phyloP scores from a whole-genome alignment of 805 yeast genomes.

The Kodamaea fukazawae region DNA sequence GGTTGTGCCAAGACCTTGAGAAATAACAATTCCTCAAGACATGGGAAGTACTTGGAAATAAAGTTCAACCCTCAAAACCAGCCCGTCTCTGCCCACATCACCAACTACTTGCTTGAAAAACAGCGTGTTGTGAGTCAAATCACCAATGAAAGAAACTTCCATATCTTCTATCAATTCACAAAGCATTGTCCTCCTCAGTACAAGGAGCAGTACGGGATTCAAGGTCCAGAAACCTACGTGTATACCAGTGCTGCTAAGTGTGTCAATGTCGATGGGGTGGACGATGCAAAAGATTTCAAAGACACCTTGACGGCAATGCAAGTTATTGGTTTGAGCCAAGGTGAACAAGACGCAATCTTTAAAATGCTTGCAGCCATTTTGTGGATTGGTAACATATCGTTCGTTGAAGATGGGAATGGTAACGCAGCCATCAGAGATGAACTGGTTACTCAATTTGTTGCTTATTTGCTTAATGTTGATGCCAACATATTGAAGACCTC shows the following conservation, averaged over 20 bases:
- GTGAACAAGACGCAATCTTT: constrained; percentile 89
- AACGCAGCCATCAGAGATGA: constrained; percentile 79
- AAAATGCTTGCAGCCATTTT: constrained; percentile 77
- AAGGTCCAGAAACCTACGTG: constrained; percentile 87
- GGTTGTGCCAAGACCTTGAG: constrained; percentile 93
- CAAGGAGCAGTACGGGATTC: constrained; percentile 83
- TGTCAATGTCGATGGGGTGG: constrained; percentile 80
- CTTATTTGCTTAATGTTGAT: constrained; percentile 82
- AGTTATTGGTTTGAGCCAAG: constrained; percentile 75
- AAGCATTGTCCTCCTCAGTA: constrained; percentile 85
- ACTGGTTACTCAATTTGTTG: constrained; percentile 92
- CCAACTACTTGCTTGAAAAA: constrained; percentile 90
- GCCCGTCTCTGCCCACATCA: constrained; percentile 94
- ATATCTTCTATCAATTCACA: constrained; percentile 93
- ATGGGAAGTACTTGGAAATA: constrained; percentile 91
- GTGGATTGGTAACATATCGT: constrained; percentile 93
- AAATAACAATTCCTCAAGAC: constrained; percentile 86
- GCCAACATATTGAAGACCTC: constrained; percentile 63
- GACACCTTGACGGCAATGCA: constrained; percentile 87
- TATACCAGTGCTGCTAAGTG: constrained; percentile 88
- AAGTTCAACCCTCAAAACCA: constrained; percentile 70
- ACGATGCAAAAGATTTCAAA: constrained; percentile 73
- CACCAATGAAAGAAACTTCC: constrained; percentile 90
- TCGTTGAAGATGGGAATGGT: constrained; percentile 82
- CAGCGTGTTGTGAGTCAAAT: constrained; percentile 97